These are phyloP conservation scores for Sclerotinia minor DNA, from an alignment of 2,329 filamentous ascomycete genomes.

Conservation along the genomic window DNA sequence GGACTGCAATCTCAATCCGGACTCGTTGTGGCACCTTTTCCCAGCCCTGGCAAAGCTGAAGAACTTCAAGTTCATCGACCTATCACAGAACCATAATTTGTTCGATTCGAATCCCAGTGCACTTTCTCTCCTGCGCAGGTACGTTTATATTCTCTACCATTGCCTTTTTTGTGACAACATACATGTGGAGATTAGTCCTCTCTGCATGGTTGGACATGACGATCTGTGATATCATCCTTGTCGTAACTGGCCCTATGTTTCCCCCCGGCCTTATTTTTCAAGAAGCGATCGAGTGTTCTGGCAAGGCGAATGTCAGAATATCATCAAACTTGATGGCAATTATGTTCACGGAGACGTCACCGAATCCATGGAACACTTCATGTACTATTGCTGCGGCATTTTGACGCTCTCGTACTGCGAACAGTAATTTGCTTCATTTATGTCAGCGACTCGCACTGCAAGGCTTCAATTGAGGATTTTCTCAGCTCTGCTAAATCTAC, in stretches of 20 bases:
- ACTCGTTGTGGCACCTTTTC: slow-evolving; percentile 71
- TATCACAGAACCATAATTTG: slow-evolving; percentile 84
- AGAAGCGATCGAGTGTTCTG: background rate
- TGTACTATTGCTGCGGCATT: background rate
- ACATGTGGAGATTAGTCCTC: slow-evolving; percentile 16
- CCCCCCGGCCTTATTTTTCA: background rate
- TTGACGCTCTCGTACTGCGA: slow-evolving; percentile 12
- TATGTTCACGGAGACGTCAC: background rate
- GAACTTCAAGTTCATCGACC: slow-evolving; percentile 82
- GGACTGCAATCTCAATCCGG: slow-evolving; percentile 76
- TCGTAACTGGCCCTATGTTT: slow-evolving; percentile 8
- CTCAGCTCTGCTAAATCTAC: slow-evolving; percentile 14
- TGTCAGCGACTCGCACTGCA: slow-evolving; percentile 11
- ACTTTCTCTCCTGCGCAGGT: slow-evolving; percentile 73
- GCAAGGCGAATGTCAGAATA: background rate
- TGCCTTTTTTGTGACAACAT: background rate
- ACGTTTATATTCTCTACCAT: slow-evolving; percentile 37
- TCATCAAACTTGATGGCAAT: background rate
- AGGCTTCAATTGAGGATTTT: slow-evolving; percentile 5
- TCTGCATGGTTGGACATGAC: background rate
- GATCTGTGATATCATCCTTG: slow-evolving; percentile 9
- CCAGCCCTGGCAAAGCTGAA: slow-evolving; percentile 69
- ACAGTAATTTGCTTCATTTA: slow-evolving; percentile 19
- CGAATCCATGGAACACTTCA: background rate
- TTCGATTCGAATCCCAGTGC: slow-evolving; percentile 75